Percentiles rank a stretch among this genome's conserved stretches.
Conservation (phyloP, 2,329 filamentous ascomycete species). For the Furcasterigmium sp. region DNA sequence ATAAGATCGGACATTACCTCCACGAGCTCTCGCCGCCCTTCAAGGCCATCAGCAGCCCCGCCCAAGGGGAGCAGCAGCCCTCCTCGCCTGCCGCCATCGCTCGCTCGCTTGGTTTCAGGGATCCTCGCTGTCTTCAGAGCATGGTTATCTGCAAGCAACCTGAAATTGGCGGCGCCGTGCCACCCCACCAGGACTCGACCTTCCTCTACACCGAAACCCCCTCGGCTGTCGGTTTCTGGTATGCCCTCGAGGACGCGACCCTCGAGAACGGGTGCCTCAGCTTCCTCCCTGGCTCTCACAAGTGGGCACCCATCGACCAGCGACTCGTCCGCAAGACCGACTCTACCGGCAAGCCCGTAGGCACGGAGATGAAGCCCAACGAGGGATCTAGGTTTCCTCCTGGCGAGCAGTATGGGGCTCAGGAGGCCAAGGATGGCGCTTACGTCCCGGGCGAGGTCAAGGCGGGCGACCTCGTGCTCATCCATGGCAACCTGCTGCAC, state of each 20-base stretch:
- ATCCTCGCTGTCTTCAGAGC: conserved; percentile 78
- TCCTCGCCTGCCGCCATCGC: conserved; percentile 59
- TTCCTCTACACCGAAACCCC: conserved; percentile 90
- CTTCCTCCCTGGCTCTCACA: conserved; percentile 80
- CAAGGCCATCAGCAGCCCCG: conserved; percentile 42
- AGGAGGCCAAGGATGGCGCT: conserved; percentile 31
- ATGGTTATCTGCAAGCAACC: conserved; percentile 99
- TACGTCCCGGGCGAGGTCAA: conserved; percentile 85
- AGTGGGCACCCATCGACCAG: conserved; percentile 62
- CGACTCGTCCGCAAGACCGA: conserved; percentile 66
- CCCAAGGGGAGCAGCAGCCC: conserved; percentile 19
- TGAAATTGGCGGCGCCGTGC: conserved; percentile 88
- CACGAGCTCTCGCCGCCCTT: conserved; percentile 67
- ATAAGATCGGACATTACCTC: conserved; percentile 80
- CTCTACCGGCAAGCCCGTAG: conserved; percentile 28
- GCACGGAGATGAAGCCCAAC: conserved; percentile 71
- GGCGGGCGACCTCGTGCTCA: conserved; percentile 84
- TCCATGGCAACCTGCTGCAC: conserved; percentile 92
- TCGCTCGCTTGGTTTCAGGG: conserved; percentile 63
- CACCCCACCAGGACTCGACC: conserved; percentile 85
- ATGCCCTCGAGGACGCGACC: conserved; percentile 89
- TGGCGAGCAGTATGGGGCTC: conserved; percentile 41
- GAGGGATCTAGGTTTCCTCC: conserved; percentile 58
- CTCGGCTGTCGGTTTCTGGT: conserved; percentile 93
- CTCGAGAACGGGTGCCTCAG: conserved; percentile 82